Conservation (phyloP, 495 filamentous ascomycete species). For the Penicillium mononematosum region DNA sequence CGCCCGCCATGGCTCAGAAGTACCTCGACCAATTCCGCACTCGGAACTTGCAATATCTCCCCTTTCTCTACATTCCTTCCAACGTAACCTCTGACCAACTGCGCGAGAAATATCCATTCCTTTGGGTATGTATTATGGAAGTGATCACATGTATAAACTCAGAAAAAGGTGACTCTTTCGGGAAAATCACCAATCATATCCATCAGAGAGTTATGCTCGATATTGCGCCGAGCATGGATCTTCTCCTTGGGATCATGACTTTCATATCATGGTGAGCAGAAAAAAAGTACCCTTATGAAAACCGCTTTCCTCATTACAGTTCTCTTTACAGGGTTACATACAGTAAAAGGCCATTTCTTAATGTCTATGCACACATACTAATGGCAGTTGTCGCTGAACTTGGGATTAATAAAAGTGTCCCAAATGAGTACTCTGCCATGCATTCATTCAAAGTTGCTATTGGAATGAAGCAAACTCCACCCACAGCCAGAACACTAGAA, state of each 20-base stretch:
- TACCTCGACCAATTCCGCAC: slow-evolving; percentile 41
- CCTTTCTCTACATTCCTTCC: slow-evolving; percentile 46
- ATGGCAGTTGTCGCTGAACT: slow-evolving; percentile 54
- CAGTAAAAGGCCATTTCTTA: slow-evolving; percentile 28
- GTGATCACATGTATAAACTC: slow-evolving; percentile 32
- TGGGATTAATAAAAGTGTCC: slow-evolving; percentile 50
- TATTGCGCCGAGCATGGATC: slow-evolving; percentile 50
- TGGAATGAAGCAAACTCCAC: slow-evolving; percentile 19
- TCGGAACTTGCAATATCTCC: slow-evolving; percentile 41
- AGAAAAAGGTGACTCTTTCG: slow-evolving; percentile 36
- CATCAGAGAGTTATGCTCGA: slow-evolving; percentile 51
- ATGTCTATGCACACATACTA: slow-evolving; percentile 48
- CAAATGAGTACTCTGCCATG: slow-evolving; percentile 27
- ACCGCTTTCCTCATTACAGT: neutral
- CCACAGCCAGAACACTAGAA: slow-evolving; percentile 42
- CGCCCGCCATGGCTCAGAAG: slow-evolving; percentile 38
- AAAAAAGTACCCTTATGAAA: neutral
- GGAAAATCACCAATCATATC: slow-evolving; percentile 41
- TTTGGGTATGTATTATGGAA: slow-evolving; percentile 57
- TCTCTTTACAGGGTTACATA: slow-evolving; percentile 19
- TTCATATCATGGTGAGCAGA: slow-evolving; percentile 44
- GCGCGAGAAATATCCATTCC: slow-evolving; percentile 46
- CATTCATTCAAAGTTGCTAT: slow-evolving; percentile 28
- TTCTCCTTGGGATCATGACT: slow-evolving; percentile 54
- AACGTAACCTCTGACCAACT: slow-evolving; percentile 47